Percentiles rank a stretch among this genome's conserved stretches.
Evolutionary conservation across 805 yeast species (phyloP).

Genomic region (Saccharomyces mikatae): DNA sequence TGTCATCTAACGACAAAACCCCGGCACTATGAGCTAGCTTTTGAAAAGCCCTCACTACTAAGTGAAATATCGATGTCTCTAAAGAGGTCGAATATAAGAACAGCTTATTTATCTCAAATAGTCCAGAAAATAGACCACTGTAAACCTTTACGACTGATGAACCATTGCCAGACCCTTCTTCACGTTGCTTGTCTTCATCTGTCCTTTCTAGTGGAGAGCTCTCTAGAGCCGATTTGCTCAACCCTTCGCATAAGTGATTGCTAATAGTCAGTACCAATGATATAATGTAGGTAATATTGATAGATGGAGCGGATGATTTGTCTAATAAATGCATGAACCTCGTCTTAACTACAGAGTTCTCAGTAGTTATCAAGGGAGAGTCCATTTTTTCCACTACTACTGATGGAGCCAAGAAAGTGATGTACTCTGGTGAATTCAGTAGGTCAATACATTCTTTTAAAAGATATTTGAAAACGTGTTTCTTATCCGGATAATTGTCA

Average conservation of each 20-base stretch:
- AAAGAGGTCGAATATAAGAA: conserved; percentile 53
- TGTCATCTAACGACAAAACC: conserved; percentile 45
- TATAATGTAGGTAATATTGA: conserved; percentile 54
- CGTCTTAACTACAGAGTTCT: conserved; percentile 41
- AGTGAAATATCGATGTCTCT: conserved; percentile 64
- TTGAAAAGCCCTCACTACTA: conserved; percentile 64
- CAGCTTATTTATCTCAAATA: conserved; percentile 40
- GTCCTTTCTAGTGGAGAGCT: conserved; percentile 37
- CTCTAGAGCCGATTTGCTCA: conserved; percentile 26
- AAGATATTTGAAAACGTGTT: conserved; percentile 52
- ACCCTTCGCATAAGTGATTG: conserved; percentile 56
- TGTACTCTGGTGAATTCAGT: conserved; percentile 25
- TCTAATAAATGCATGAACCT: conserved; percentile 70
- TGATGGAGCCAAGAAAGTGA: conserved; percentile 29
- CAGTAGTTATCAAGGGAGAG: conserved; percentile 33
- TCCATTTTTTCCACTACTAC: conserved; percentile 28
- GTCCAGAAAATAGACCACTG: conserved; percentile 30
- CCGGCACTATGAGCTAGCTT: conserved; percentile 80
- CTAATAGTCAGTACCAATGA: conserved; percentile 49
- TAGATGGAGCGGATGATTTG: conserved; percentile 65
- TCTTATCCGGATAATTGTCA: conserved; percentile 50
- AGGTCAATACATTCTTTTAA: conserved; percentile 37
- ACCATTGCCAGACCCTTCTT: conserved; percentile 4
- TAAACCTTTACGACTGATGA: conserved; percentile 24
- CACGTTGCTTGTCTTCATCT: conserved; percentile 6